phyloP scores from a whole-genome alignment of 208 protist species.

The Leishmania lainsoni region DNA sequence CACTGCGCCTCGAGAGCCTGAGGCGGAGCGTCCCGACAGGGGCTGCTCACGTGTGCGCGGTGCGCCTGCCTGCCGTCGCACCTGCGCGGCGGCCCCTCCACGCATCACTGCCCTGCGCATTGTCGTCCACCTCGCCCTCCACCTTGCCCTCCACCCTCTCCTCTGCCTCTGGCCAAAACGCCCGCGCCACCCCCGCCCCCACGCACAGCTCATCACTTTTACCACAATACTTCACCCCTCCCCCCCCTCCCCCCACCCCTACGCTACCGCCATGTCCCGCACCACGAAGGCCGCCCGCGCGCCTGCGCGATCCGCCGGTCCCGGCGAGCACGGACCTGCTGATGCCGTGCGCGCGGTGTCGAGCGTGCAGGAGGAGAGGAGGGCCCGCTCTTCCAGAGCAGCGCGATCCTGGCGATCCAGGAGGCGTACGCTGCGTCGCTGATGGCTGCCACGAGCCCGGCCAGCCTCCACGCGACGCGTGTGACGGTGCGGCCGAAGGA shows the following conservation, averaged over 20 bases:
- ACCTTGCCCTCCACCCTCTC: background rate
- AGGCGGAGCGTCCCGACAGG: too few relatives aligned
- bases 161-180: background rate
- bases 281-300: slow-evolving; percentile 97
- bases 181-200: background rate
- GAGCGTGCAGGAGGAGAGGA: slow-evolving; percentile 64
- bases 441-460: slow-evolving; percentile 92
- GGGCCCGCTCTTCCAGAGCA: slow-evolving; percentile 88
- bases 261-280: slow-evolving; percentile 87
- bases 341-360: slow-evolving; percentile 32
- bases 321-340: slow-evolving; percentile 85
- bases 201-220: too few relatives aligned
- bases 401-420: slow-evolving; percentile 82
- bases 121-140: too few relatives aligned
- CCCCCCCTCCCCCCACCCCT: background rate
- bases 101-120: background rate
- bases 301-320: slow-evolving; percentile 17
- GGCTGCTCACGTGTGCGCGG: too few relatives aligned
- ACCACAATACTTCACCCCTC: background rate
- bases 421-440: slow-evolving; percentile 89
- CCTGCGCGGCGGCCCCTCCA: too few relatives aligned
- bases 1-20: too few relatives aligned
- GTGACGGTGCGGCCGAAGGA: slow-evolving; percentile 88
- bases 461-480: slow-evolving; percentile 83
- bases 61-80: too few relatives aligned